Evolutionary conservation across 2,329 filamentous ascomycete species (phyloP).

Genomic region (Aspergillus quadricinctus): DNA sequence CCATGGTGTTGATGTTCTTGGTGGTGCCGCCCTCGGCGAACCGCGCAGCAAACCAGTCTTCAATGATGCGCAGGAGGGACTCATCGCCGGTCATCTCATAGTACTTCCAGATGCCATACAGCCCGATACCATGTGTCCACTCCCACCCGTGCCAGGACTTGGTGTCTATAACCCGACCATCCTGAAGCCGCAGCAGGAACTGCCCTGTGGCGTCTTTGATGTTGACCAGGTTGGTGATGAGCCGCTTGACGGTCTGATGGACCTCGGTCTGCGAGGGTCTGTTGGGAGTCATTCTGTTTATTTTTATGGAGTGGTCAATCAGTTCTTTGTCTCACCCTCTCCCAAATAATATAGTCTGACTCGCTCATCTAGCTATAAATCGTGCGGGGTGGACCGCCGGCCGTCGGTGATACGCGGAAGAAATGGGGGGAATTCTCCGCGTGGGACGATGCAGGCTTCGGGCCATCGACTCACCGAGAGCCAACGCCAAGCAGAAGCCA

Average conservation of each 20-base stretch:
- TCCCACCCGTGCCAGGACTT: conserved; percentile 76
- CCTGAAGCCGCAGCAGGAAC: conserved; percentile 65
- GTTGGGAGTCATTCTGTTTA: not conserved
- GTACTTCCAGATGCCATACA: conserved; percentile 80
- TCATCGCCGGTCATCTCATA: conserved; percentile 65
- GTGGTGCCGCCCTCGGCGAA: conserved; percentile 68
- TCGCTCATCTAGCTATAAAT: not conserved
- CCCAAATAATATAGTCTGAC: not conserved
- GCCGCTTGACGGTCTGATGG: conserved; percentile 55
- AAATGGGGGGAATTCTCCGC: conserved; percentile 8
- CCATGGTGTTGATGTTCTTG: conserved; percentile 85
- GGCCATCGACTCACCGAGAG: conserved; percentile 5
- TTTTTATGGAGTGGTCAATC: conserved; percentile 11
- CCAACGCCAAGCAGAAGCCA: not conserved
- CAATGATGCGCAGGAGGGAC: conserved; percentile 60
- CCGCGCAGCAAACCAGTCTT: conserved; percentile 67
- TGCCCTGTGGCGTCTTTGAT: conserved; percentile 72
- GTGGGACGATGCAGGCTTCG: conserved; percentile 6
- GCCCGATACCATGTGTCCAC: conserved; percentile 75
- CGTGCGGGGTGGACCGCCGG: not conserved
- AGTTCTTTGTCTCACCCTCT: not conserved
- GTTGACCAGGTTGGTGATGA: conserved; percentile 71
- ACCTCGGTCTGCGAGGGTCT: conserved; percentile 35
- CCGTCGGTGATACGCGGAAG: conserved; percentile 14
- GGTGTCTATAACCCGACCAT: conserved; percentile 74